phyloP scores from a whole-genome alignment of 257 asterid species.

The Primulina tabacum region DNA sequence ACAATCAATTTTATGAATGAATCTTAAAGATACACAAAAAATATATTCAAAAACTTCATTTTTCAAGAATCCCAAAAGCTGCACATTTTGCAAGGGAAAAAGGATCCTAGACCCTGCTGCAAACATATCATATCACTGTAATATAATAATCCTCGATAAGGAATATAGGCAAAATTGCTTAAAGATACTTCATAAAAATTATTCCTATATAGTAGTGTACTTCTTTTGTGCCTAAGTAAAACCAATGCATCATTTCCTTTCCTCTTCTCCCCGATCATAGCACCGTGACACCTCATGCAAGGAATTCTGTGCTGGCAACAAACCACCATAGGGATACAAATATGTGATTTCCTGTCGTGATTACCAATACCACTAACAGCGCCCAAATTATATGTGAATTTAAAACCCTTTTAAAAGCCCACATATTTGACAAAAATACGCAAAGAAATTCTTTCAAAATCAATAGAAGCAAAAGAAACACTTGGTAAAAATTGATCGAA shows the following conservation, averaged over 20 bases:
- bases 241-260: background rate
- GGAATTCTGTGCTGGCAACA: background rate
- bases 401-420: background rate
- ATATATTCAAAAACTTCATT: background rate
- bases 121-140: background rate
- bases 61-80: background rate
- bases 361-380: slow-evolving; percentile 2
- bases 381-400: background rate
- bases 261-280: background rate
- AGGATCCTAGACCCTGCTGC: background rate
- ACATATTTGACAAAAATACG: background rate
- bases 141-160: background rate
- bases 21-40: background rate
- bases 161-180: background rate
- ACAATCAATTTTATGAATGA: no score
- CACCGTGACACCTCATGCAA: background rate
- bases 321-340: no score
- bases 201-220: background rate
- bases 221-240: background rate
- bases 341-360: background rate
- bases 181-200: background rate
- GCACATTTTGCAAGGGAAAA: background rate
- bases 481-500: background rate
- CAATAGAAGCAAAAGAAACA: background rate
- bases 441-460: background rate